Base-by-base conservation (phyloP, 805 yeast species). In the Wickerhamomyces strasburgensis region DNA sequence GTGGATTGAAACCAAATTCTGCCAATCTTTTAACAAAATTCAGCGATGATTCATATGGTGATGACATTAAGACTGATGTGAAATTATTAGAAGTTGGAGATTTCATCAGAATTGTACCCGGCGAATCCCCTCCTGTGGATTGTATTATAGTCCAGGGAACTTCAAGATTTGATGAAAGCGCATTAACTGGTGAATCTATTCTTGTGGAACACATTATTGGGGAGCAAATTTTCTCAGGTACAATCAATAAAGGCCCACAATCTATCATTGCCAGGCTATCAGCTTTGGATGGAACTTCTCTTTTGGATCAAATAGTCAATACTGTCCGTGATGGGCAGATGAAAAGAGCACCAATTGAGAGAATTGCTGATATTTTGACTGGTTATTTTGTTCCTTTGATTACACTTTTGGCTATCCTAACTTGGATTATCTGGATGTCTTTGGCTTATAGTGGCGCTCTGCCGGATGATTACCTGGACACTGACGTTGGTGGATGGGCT, bases 311-410 rank as follows among this genome's bases (percentile, higher is more conserved):
- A 42, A 84, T 83, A 37, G 78, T 83, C 13, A 66, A 67, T 19
- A 74, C 82, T 1, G 90, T 83, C 1, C 67, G 89, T 35, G 80
- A 78, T 43, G 89, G 90, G 2, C 89, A 83, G 51, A 56, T 80
- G 58, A 68, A 75, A 31, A 73, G 80, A 40, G 87, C 89, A 0
- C 88, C 88, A 0, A 76, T 83, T 35, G 89, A 82, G 56, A 68
- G 79, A 43, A 60, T 74, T 2, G 89, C 89, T 1, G 90, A 84
- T 51, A 54, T 62, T 6, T 51, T 84, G 19, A 84, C 90, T 0
- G 78, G 86, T 4, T 69, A 73, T 38, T 84, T 84, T 61, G 93
- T 84, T 8, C 93, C 93, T 1, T 43, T 78, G 1, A 82, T 84
- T 13, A 72, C 78, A 4, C 44, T 71, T 11, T 46, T 80, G 8